Conservation (phyloP, 2,329 filamentous ascomycete genomes). For the Hypoxylon sp. region DNA sequence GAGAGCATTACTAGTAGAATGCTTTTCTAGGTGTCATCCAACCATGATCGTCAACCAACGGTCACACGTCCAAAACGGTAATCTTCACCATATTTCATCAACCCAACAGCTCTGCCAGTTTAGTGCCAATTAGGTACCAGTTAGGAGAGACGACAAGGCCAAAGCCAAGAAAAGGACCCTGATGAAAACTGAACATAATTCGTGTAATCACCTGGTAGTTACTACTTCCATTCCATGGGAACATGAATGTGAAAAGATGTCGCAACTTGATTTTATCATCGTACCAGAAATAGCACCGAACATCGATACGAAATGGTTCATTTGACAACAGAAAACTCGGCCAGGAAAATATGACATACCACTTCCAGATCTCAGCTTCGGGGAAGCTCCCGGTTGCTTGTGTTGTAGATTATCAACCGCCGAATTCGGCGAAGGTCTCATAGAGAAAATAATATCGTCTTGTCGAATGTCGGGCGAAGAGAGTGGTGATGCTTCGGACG, state of each 20-base stretch:
- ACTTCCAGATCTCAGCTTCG: conserved; percentile 41
- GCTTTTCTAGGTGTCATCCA: conserved; percentile 40
- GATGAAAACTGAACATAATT: background rate
- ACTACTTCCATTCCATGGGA: conserved; percentile 13
- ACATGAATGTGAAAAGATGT: conserved; percentile 4
- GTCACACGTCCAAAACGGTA: conserved; percentile 37
- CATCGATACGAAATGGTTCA: background rate
- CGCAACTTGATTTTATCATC: conserved; percentile 2
- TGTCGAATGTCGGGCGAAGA: conserved; percentile 51
- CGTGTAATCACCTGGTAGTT: background rate
- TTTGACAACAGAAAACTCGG: conserved; percentile 10
- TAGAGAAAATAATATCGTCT: conserved; percentile 58
- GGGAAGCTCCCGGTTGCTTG: conserved; percentile 33
- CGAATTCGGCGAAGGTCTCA: conserved; percentile 53
- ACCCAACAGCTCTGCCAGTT: conserved; percentile 23
- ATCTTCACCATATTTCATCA: conserved; percentile 36
- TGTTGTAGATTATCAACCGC: conserved; percentile 37
- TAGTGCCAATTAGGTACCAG: too few relatives aligned
- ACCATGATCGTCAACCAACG: conserved; percentile 31
- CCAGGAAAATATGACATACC: conserved; percentile 38
- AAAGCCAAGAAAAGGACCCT: conserved; percentile 6
- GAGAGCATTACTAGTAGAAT: conserved; percentile 46
- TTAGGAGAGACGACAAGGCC: background rate
- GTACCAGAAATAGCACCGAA: conserved; percentile 1
- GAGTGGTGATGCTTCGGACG: conserved; percentile 62